These are phyloP conservation scores for Beauveria varroae DNA, from an alignment of 2,329 filamentous ascomycete species.

Conservation along the genomic window DNA sequence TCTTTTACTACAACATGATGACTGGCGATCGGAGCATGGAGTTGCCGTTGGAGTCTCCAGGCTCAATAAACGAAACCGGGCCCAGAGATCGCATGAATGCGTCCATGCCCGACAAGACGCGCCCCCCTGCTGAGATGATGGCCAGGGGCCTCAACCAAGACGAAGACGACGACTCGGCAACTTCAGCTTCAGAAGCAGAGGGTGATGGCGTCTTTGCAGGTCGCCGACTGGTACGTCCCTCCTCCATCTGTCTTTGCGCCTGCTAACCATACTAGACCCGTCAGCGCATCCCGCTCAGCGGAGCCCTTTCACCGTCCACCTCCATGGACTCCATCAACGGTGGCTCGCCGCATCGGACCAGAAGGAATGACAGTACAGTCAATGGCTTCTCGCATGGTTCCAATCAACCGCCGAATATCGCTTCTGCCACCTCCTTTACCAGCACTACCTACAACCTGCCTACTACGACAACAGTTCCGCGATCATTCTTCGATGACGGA, in stretches of 20 bases:
- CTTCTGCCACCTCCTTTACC: conserved; percentile 56
- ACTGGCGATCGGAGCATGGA: conserved; percentile 94
- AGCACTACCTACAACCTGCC: conserved; percentile 50
- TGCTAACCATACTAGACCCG: not conserved
- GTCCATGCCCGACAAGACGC: conserved; percentile 79
- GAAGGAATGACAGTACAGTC: conserved; percentile 48
- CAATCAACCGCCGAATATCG: conserved; percentile 41
- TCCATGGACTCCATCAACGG: conserved; percentile 88
- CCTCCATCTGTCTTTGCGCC: not conserved
- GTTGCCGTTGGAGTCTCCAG: conserved; percentile 83
- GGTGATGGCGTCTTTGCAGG: conserved; percentile 66
- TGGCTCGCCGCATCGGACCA: conserved; percentile 50
- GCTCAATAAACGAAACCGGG: conserved; percentile 70
- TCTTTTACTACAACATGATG: conserved; percentile 98
- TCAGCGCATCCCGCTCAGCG: conserved; percentile 56
- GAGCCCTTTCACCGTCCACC: conserved; percentile 74
- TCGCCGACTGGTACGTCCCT: conserved; percentile 52
- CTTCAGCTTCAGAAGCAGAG: conserved; percentile 80
- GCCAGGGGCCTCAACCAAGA: conserved; percentile 73
- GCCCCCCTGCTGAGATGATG: conserved; percentile 86
- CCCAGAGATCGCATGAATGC: conserved; percentile 85
- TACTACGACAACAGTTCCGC: conserved; percentile 56
- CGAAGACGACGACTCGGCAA: conserved; percentile 80
- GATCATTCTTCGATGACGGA: conserved; percentile 88
- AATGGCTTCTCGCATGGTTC: conserved; percentile 32